Base-by-base conservation (phyloP, 257 asterid genomes). In the Thymus mandschuricus region DNA sequence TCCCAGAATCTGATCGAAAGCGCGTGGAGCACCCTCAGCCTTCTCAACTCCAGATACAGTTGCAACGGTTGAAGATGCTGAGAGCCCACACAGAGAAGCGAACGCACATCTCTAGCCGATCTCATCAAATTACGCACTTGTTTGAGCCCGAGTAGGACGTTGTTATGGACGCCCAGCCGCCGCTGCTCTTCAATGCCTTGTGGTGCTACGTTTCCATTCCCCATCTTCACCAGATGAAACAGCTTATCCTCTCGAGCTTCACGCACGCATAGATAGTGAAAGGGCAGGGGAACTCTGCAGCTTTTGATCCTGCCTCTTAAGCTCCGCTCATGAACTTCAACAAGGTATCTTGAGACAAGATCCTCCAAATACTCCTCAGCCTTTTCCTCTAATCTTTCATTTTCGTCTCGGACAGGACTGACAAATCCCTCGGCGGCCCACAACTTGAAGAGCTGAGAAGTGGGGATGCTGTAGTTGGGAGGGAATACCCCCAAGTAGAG, bases 1-100 rank as follows among this genome's bases (percentile, higher is more conserved):
- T 63, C 3, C 9, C 6, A 41, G 9, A 4, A 41, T 41, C 46
- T 41, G 46, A 41, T 4, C 5, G 46, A 27, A 55, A 70, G 34
- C n/a, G 56, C 48, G n/a, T 72, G 68, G 0, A 78, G 38, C 4
- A 78, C 82, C 12, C 61, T 52, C 6, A 78, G 56, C 59, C 69
- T 12, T 33, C 27, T 78, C 21, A 50, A 64, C 6, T 11, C 35
- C 13, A 49, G 5, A 33, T 7, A 38, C 1, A 11, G 6, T 3
- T 1, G 21, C 2, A 63, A 13, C 15, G 71, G 57, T 48, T 34
- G 10, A 3, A 21, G 64, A 60, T 33, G 46, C 5, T 34, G 34
- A 0, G 56, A 27, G n/a, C 35, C 64, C 2, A 27, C 6, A 44
- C 35, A 54, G 34, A 78, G 62, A 72, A 74, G 70, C 27, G 79